Evolutionary conservation across 371 early-diverging fungal species (phyloP), one percentile per base, ranked within the genome.

Genomic region (Mortierella sp.): DNA sequence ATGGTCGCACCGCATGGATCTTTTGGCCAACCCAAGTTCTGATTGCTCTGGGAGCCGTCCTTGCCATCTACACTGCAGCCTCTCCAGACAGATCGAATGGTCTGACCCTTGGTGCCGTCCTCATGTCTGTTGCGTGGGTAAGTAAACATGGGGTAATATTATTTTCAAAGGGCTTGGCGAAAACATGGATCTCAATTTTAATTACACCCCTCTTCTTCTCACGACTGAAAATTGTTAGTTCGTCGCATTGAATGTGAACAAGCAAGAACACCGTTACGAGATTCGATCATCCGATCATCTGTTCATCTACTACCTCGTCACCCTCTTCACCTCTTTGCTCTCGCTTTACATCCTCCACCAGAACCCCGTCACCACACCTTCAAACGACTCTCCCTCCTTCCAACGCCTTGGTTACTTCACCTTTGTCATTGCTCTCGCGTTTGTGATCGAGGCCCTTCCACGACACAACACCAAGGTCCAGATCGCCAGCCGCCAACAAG

Each of bases 1-100:
- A 65, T 50, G 73, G 73, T 50, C 40, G 65, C 2, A 72, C 73
- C 10, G 48, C n/a, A 0, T 40, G 39, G 64, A 72, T 72, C 53
- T 72, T 41, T 19, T 72, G 73, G 73, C 50, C 65, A 0, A 50
- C 73, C 6, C 73, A 72, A 45, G 26, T 65, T 7, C 53, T 64
- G 40, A 50, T 72, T 24, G 41, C 41, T 1, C 43, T 72, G 10
- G 73, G 44, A 11, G 53, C 53, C 16, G 22, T 65, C n/a, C 55
- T 72, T 66, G 61, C 61, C 34, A 16, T 61, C 61, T 61, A 61
- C 37, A 61, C 22, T 31, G 61, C 61, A 8, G 34, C 22, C 22
- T 61, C 61, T 10, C 61, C 61, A 22, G 19, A 37, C 9, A 22
- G 34, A 9, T 61, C 37, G 22, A 19, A 61, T 7, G 61, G 61